Evolutionary conservation across 345 rosid genomes (phyloP).

Genomic region (Bruguiera parviflora): DNA sequence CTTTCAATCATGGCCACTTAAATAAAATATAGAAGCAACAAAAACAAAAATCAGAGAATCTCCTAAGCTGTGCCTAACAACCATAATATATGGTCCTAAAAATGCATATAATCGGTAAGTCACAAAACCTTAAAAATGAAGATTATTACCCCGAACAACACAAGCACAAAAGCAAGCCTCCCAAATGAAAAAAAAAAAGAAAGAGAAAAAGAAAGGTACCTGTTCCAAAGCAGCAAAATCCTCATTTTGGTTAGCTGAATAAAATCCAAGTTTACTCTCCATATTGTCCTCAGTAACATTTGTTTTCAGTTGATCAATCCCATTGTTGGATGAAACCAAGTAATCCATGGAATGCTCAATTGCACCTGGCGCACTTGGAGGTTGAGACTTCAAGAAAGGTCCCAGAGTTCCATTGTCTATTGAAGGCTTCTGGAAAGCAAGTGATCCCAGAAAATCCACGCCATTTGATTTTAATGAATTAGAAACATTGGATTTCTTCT

Average conservation of each 20-base stretch:
- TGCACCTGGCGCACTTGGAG: slow-evolving; percentile 30
- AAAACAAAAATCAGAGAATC: background rate
- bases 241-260: slow-evolving; percentile 60
- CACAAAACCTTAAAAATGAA: background rate
- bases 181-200: background rate
- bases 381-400: slow-evolving; percentile 26
- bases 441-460: slow-evolving; percentile 21
- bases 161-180: background rate
- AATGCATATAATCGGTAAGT: background rate
- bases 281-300: slow-evolving; percentile 29
- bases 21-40: background rate
- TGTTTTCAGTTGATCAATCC: slow-evolving; percentile 24
- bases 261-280: slow-evolving; percentile 44
- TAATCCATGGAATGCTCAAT: slow-evolving; percentile 31
- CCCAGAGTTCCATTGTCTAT: slow-evolving; percentile 36
- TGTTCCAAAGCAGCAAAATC: slow-evolving; percentile 94
- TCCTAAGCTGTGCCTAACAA: background rate
- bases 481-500: slow-evolving; percentile 29
- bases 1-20: background rate
- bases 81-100: background rate
- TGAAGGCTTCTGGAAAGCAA: slow-evolving; percentile 32
- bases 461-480: slow-evolving; percentile 34
- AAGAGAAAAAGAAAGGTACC: slow-evolving; percentile 39
- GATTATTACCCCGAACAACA: too few relatives aligned
- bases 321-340: slow-evolving; percentile 35